Evolutionary conservation across 2,329 filamentous ascomycete genomes (phyloP), one percentile per base, ranked within the genome.

Genomic region (Xylaria sp.): DNA sequence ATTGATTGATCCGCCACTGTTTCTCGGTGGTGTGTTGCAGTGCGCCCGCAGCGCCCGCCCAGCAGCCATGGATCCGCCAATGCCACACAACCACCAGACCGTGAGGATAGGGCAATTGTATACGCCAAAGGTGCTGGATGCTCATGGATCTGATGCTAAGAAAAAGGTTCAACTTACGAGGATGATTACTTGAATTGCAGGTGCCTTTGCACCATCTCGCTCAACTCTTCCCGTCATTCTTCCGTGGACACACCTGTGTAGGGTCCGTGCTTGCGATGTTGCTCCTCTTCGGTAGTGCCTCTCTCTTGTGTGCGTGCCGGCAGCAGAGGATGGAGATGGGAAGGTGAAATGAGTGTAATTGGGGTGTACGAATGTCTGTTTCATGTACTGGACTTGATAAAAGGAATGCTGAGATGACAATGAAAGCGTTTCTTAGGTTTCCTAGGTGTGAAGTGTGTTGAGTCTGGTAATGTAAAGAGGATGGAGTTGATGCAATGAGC

Each of bases 171-270:
- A 62, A 86, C 90, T 83, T 83, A 93, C 91, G 83, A 93, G 80
- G 67, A 93, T 85, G 81, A 93, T 92, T 56, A 93, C 89, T 81
- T 93, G 90, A 81, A 93, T 81, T 48, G 88, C 87, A 78, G 88
- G 85, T 65, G 67, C 57, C 61, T 63, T 71, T 51, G 68, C 71
- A 65, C 71, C 70, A 49, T 71, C 71, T 36, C 62, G 60, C 38
- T 73, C 71, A 36, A 69, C 72, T 49, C 59, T 33, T 67, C 65
- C 60, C 58, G 69, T 64, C 66, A 66, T 72, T 42, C 46, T 63
- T 59, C 15, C 51, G 42, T 20, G 49, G 33, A 20, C 58, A 31
- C 23, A 20, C 48, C 63, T 48, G 33, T 36, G 53, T 56, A 44
- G 38, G 54, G 17, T 13, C 20, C 15, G 26, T 53, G 4, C 49